Percentiles rank a stretch among this genome's conserved stretches.
Evolutionary conservation across 1,139 yeast species (phyloP).

Genomic region (Saccharomyces hybrid): DNA sequence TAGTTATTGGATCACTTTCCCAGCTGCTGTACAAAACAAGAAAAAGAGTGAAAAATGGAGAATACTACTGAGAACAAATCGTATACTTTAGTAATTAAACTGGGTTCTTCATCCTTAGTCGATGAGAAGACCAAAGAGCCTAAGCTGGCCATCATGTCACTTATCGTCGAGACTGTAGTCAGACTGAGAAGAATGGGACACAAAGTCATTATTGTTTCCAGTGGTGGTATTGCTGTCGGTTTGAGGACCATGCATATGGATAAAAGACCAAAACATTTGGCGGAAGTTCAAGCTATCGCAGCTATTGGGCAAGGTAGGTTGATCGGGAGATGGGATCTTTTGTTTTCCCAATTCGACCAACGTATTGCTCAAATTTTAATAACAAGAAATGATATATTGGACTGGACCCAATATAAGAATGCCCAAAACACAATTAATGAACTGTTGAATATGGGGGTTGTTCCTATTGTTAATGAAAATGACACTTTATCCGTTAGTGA

Average conservation of each 20-base stretch:
- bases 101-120: conserved; percentile 87
- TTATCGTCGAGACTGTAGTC: conserved; percentile 83
- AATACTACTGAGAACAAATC: conserved; percentile 19
- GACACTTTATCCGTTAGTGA: too few species aligned
- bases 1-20: neutral
- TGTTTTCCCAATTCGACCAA: conserved; percentile 76
- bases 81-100: conserved; percentile 69
- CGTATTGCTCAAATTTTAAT: conserved; percentile 47
- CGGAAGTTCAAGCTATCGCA: conserved; percentile 87
- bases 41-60: neutral
- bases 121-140: conserved; percentile 88
- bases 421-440: too few species aligned
- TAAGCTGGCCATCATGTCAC: conserved; percentile 82
- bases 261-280: conserved; percentile 64
- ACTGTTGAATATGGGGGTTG: too few species aligned
- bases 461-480: too few species aligned
- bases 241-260: conserved; percentile 62
- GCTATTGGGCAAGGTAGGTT: conserved; percentile 92
- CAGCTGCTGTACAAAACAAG: neutral
- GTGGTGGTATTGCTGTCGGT: conserved; percentile 97
- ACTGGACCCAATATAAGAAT: too few species aligned
- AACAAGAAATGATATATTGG: too few species aligned
- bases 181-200: conserved; percentile 81
- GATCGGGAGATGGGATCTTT: conserved; percentile 83
- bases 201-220: conserved; percentile 76